These are phyloP conservation scores for Mortierella sp. DNA, from an alignment of 371 early-diverging fungal genomes.

Conservation along the genomic window DNA sequence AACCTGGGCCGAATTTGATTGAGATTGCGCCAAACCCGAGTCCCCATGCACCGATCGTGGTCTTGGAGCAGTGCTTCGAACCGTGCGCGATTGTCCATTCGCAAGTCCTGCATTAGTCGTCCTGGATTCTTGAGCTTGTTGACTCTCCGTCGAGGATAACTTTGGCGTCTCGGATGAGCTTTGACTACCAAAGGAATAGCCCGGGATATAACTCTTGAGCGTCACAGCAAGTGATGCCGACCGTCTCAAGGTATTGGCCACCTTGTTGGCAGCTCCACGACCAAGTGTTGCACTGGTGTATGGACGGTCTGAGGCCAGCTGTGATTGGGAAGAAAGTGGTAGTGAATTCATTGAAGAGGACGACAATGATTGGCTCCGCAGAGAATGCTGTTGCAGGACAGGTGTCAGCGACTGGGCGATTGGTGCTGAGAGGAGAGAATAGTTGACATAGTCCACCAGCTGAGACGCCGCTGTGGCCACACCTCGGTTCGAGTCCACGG, in stretches of 20 bases:
- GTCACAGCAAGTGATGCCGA: slow-evolving; percentile 57
- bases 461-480: slow-evolving; percentile 71
- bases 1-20: slow-evolving; percentile 15
- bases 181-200: slow-evolving; percentile 19
- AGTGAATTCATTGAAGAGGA: slow-evolving; percentile 17
- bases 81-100: slow-evolving; percentile 17
- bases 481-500: slow-evolving; percentile 81
- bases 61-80: slow-evolving; percentile 23
- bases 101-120: slow-evolving; percentile 10
- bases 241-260: slow-evolving; percentile 57
- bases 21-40: slow-evolving; percentile 30
- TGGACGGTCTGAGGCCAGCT: slow-evolving; percentile 13
- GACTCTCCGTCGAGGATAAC: background rate
- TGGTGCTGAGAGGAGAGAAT: slow-evolving; percentile 57
- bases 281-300: slow-evolving; percentile 25
- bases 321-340: slow-evolving; percentile 14
- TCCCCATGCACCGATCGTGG: slow-evolving; percentile 52
- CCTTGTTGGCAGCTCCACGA: slow-evolving; percentile 25
- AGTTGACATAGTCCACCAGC: slow-evolving; percentile 81
- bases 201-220: slow-evolving; percentile 45
- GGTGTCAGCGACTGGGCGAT: slow-evolving; percentile 39
- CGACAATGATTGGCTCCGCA: slow-evolving; percentile 24
- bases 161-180: slow-evolving; percentile 1
- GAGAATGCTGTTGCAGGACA: slow-evolving; percentile 37
- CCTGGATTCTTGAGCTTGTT: slow-evolving; percentile 8